These are phyloP conservation scores for Teratosphaeria viscida DNA, from an alignment of 2,329 filamentous ascomycete genomes.

Conservation along the genomic window DNA sequence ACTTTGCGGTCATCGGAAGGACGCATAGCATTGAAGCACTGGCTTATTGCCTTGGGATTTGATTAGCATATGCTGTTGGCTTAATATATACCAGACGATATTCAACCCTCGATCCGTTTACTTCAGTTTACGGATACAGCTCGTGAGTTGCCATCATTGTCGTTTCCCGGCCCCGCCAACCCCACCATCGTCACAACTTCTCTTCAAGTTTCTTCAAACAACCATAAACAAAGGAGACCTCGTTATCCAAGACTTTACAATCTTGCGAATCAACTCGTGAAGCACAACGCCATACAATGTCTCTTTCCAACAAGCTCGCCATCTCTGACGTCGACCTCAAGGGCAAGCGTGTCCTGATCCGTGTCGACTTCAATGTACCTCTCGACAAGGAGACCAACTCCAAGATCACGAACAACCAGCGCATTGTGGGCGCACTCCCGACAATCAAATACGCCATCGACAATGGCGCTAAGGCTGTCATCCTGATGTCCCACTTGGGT, in stretches of 20 bases:
- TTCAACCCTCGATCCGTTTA: background rate
- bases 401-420: conserved; percentile 95
- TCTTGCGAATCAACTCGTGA: background rate
- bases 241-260: background rate
- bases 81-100: background rate
- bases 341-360: conserved; percentile 95
- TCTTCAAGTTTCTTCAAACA: background rate
- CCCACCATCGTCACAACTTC: background rate
- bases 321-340: conserved; percentile 95
- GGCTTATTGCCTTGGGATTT: background rate
- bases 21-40: background rate
- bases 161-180: background rate
- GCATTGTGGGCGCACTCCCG: conserved; percentile 74
- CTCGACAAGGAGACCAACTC: conserved; percentile 69
- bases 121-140: background rate
- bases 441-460: conserved; percentile 33
- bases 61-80: background rate
- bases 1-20: background rate
- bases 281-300: conserved; percentile 52
- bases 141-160: background rate
- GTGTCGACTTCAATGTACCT: conserved; percentile 99
- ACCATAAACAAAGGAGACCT: background rate
- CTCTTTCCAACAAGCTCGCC: conserved; percentile 95
- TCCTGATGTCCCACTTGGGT: conserved; percentile 97
- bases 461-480: conserved; percentile 50